Evolutionary conservation across 805 yeast genomes (phyloP), one percentile per base, ranked within the genome.

Genomic region (Wickerhamiella occidentalis): DNA sequence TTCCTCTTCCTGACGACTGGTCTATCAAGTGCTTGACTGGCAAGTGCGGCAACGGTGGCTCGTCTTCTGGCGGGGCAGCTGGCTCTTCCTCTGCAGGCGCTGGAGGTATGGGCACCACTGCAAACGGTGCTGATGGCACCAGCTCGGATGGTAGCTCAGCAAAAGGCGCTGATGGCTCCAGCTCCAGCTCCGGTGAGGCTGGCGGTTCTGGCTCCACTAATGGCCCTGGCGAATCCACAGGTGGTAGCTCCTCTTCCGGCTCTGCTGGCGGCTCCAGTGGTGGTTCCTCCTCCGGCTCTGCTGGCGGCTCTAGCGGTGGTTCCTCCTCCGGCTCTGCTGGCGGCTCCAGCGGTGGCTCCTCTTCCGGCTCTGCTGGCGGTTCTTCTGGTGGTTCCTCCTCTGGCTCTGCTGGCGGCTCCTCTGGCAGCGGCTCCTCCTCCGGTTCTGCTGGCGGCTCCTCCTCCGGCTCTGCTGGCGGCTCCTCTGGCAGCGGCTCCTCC

Each of bases 1-100:
- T 40, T 5, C 44, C 44, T 15, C n/a, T 29, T 29, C 44, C 44
- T 15, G 30, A 13, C 21, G 21, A 23, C 18, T 40, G 44, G 44
- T 23, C 29, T 17, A 19, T 23, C 19, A 40, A 40, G 44, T 40
- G 44, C 30, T 17, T 23, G 21, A 22, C 18, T 40, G 44, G 44
- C 3, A 21, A 21, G 6, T 40, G 44, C 21, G 30, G n/a, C 28
- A 15, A 29, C 42, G 42, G 42, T 15, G 42, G 42, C 29, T 21
- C 29, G 6, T 38, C 42, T 2, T 21, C 18, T 25, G 29, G 42
- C 29, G 17, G 18, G 5, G 15, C 29, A 6, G 15, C 11, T 25
- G 25, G 42, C 21, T 25, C 33, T 12, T 19, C 42, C 28, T 23
- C 26, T 23, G 26, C 7, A 23, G 6, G 17, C 28, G 5, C 26